Conservation (phyloP, 2,329 filamentous ascomycete genomes). For the Cladosporium sp. region DNA sequence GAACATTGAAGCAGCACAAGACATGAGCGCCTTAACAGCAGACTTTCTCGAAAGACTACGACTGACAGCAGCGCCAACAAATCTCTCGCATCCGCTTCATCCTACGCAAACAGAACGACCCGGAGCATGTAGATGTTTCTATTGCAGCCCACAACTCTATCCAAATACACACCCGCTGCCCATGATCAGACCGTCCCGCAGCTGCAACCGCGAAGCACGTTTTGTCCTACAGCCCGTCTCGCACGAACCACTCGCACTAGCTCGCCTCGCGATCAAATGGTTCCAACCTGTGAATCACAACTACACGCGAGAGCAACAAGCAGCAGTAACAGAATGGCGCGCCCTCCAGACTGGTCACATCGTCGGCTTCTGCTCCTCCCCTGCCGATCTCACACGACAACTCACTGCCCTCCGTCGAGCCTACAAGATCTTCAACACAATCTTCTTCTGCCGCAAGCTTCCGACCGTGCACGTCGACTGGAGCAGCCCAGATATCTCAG, state of each 20-base stretch:
- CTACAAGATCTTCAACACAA: not conserved
- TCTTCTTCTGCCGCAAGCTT: not conserved
- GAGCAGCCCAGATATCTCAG: not conserved
- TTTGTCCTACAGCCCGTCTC: not conserved
- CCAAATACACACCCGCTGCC: not conserved
- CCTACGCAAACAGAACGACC: not conserved
- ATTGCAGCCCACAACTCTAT: not conserved
- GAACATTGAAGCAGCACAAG: not conserved
- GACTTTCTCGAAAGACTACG: not conserved
- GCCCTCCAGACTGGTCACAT: not conserved
- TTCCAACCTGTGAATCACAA: not conserved
- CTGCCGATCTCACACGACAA: not conserved
- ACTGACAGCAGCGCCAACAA: not conserved
- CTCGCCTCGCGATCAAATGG: not conserved
- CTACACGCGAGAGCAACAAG: not conserved
- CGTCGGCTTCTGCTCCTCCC: not conserved
- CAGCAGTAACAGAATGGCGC: not conserved
- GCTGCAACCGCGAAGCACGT: not conserved
- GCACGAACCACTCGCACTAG: not conserved
- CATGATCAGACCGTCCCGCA: not conserved
- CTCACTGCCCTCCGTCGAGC: not conserved
- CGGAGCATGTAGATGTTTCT: not conserved
- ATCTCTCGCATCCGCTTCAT: not conserved
- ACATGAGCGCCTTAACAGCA: not conserved
- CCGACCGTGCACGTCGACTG: not conserved